These are phyloP conservation scores for Pythium folliculosum DNA, from an alignment of 352 stramenopile genomes.

Conservation along the genomic window DNA sequence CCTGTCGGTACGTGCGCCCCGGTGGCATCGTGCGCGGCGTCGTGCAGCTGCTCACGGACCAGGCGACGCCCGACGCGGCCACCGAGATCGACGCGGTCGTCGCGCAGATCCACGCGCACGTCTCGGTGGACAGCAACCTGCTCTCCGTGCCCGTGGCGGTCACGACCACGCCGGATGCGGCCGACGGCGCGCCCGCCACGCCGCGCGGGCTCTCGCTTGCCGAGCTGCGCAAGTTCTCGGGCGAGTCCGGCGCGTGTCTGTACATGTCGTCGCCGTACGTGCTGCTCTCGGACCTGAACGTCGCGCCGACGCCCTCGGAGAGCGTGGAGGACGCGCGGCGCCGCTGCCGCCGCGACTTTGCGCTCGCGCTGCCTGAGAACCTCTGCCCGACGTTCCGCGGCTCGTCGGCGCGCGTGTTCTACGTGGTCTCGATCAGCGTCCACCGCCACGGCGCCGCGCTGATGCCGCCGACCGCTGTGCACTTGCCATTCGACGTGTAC, in stretches of 20 bases:
- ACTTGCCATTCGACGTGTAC: constrained; percentile 69
- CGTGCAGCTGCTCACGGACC: constrained; percentile 43
- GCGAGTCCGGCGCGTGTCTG: constrained; percentile 59
- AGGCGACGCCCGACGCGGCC: constrained; percentile 26
- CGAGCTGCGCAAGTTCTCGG: constrained; percentile 55
- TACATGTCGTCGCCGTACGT: constrained; percentile 52
- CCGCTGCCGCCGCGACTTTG: constrained; percentile 53
- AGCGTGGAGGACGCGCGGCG: constrained; percentile 35
- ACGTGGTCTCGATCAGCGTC: constrained; percentile 59
- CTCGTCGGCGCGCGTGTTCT: constrained; percentile 59
- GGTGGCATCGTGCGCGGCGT: constrained; percentile 59
- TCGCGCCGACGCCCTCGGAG: constrained; percentile 44
- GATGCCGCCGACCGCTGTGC: constrained; percentile 41
- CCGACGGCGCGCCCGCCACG: too few relatives aligned
- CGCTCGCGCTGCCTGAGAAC: constrained; percentile 46
- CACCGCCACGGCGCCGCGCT: constrained; percentile 17
- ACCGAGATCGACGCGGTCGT: constrained; percentile 57
- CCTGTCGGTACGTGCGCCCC: constrained; percentile 50
- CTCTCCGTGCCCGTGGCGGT: constrained; percentile 90
- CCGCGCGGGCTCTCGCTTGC: constrained; percentile 19
- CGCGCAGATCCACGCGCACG: constrained; percentile 65
- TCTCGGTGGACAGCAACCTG: constrained; percentile 92
- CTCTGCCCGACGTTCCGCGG: constrained; percentile 64
- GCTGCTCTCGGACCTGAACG: constrained; percentile 61
- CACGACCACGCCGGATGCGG: constrained; percentile 63